These are phyloP conservation scores for Saturnispora gosingensis DNA, from an alignment of 805 yeast genomes.

Conservation along the genomic window DNA sequence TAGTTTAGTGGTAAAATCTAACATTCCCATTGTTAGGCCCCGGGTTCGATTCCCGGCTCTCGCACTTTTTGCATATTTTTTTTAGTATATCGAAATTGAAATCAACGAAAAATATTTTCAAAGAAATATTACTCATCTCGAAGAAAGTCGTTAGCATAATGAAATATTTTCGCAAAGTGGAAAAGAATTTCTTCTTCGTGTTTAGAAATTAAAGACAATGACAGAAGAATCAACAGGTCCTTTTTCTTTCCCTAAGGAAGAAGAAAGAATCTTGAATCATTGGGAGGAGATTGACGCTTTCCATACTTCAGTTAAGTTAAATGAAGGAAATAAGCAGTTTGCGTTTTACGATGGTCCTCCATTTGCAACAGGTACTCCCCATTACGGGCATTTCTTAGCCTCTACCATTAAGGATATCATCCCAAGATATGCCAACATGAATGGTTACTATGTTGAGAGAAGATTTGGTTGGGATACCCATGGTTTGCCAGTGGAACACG, in stretches of 20 bases:
- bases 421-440: constrained; percentile 97
- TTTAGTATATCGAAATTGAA: neutral
- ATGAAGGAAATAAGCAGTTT: constrained; percentile 78
- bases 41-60: constrained; percentile 19
- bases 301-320: constrained; percentile 71
- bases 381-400: constrained; percentile 94
- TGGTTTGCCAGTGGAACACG: constrained; percentile 97
- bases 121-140: neutral
- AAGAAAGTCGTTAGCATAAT: neutral
- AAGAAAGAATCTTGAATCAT: constrained; percentile 64
- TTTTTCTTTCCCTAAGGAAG: constrained; percentile 82
- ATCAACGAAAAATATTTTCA: neutral
- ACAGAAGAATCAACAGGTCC: constrained; percentile 24
- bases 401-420: constrained; percentile 96
- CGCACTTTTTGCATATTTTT: constrained; percentile 7
- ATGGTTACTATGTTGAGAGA: constrained; percentile 91
- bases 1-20: constrained; percentile 18
- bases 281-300: constrained; percentile 97
- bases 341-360: constrained; percentile 99
- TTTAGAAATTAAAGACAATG: constrained; percentile 13
- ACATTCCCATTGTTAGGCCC: constrained; percentile 18
- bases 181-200: neutral
- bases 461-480: constrained; percentile 99
- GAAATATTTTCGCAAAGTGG: neutral
- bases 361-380: constrained; percentile 99